Percentiles rank a stretch among this genome's conserved stretches.
phyloP scores from a whole-genome alignment of 805 yeast genomes.

The Brettanomyces nanus region DNA sequence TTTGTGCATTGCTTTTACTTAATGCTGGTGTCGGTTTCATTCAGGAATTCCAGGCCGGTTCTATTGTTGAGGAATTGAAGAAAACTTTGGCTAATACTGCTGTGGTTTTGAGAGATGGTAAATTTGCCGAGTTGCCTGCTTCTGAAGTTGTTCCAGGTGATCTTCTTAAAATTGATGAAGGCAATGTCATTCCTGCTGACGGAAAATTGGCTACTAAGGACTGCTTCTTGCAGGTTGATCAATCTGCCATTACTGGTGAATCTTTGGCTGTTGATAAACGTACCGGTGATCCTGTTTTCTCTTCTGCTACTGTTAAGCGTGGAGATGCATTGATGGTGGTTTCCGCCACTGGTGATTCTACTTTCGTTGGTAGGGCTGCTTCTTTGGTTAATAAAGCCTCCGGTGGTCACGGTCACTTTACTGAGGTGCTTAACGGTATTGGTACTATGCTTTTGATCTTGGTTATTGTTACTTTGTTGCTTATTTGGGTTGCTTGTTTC shows the following conservation, averaged over 20 bases:
- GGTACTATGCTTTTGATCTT: slow-evolving; percentile 80
- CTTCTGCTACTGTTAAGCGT: slow-evolving; percentile 83
- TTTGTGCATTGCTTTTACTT: slow-evolving; percentile 70
- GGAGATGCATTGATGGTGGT: slow-evolving; percentile 89
- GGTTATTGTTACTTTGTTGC: slow-evolving; percentile 70
- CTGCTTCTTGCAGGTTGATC: slow-evolving; percentile 78
- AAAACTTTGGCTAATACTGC: slow-evolving; percentile 87
- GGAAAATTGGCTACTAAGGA: slow-evolving; percentile 81
- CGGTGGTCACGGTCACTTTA: slow-evolving; percentile 83
- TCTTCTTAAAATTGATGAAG: slow-evolving; percentile 83
- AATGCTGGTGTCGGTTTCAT: slow-evolving; percentile 89
- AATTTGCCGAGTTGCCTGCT: slow-evolving; percentile 64
- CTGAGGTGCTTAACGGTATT: slow-evolving; percentile 90
- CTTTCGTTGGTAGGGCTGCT: slow-evolving; percentile 92
- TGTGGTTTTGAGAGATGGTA: slow-evolving; percentile 72
- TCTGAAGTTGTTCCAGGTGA: slow-evolving; percentile 92
- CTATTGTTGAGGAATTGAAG: slow-evolving; percentile 88
- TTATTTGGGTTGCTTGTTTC: slow-evolving; percentile 84
- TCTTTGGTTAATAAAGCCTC: slow-evolving; percentile 85
- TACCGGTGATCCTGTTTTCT: slow-evolving; percentile 72
- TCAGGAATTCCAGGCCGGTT: slow-evolving; percentile 94
- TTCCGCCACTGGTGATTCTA: slow-evolving; percentile 85
- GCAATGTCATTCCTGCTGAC: slow-evolving; percentile 87
- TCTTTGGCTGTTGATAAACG: slow-evolving; percentile 86
- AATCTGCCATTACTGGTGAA: slow-evolving; percentile 92